A percentile compares a stretch with the other conserved stretches of the same genome.
Evolutionary conservation across 2,329 filamentous ascomycete species (phyloP).

Genomic region (Diaporthe sp.): DNA sequence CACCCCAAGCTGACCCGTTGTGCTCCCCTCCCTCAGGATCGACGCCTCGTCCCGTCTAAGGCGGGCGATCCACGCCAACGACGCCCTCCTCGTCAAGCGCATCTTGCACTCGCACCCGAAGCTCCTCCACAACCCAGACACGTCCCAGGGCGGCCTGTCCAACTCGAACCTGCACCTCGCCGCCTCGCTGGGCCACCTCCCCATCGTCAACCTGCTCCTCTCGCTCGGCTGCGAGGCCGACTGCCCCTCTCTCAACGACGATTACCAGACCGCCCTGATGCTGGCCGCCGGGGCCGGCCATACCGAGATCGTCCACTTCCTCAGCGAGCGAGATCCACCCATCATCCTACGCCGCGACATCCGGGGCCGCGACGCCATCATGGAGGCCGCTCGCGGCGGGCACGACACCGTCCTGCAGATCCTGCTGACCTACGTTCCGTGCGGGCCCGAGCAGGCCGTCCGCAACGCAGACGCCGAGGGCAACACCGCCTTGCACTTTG

Average conservation of each 20-base stretch:
- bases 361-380: conserved; percentile 79
- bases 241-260: conserved; percentile 82
- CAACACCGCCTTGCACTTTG: conserved; percentile 91
- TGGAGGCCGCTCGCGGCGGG: conserved; percentile 72
- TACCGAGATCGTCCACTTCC: conserved; percentile 79
- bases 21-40: conserved; percentile 69
- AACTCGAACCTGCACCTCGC: conserved; percentile 90
- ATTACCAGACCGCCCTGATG: conserved; percentile 86
- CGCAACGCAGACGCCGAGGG: conserved; percentile 76
- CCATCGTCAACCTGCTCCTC: conserved; percentile 79
- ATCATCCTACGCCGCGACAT: conserved; percentile 77
- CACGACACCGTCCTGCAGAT: conserved; percentile 77
- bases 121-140: conserved; percentile 85
- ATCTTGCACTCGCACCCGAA: conserved; percentile 81
- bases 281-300: conserved; percentile 79
- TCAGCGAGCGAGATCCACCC: conserved; percentile 74
- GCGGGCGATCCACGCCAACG: conserved; percentile 83
- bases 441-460: conserved; percentile 67
- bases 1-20: not conserved
- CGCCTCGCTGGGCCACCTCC: conserved; percentile 77
- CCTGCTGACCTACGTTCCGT: conserved; percentile 72
- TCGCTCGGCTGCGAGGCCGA: conserved; percentile 78
- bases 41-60: conserved; percentile 82
- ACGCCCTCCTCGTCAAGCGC: conserved; percentile 79
- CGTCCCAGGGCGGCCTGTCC: conserved; percentile 74